phyloP scores from a whole-genome alignment of 2,329 filamentous ascomycete genomes.

The Corinectria fuckeliana region DNA sequence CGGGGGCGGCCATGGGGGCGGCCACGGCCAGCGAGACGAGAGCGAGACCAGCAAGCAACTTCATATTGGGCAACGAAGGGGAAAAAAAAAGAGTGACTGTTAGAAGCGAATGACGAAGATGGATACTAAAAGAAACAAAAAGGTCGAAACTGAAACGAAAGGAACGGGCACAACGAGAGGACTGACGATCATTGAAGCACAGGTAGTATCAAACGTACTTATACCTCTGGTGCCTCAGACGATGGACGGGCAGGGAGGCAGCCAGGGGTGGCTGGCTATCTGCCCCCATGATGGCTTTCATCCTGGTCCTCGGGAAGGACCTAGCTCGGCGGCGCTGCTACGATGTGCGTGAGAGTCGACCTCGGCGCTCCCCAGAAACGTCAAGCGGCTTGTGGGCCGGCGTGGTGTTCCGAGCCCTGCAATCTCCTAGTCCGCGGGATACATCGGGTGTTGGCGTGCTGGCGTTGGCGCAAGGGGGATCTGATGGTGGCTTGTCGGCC shows the following conservation, averaged over 20 bases:
- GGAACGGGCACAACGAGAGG: background rate
- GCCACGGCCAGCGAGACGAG: constrained; percentile 35
- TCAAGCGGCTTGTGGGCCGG: constrained; percentile 2
- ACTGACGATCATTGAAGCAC: constrained; percentile 6
- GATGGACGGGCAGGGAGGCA: background rate
- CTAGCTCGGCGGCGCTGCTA: background rate
- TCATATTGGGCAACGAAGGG: constrained; percentile 31
- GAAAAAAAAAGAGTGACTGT: constrained; percentile 22
- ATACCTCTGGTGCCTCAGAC: constrained; percentile 4
- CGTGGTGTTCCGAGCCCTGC: constrained; percentile 9
- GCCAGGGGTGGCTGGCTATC: background rate
- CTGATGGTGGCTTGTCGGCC: background rate
- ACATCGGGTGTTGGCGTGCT: background rate
- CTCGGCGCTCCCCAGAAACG: constrained; percentile 12
- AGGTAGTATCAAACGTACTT: constrained; percentile 18
- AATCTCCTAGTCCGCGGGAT: constrained; percentile 2
- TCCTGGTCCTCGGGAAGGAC: background rate
- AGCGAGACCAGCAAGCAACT: constrained; percentile 37
- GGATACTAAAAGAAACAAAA: constrained; percentile 7
- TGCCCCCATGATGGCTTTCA: background rate
- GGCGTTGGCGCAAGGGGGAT: constrained; percentile 2
- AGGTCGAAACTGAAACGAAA: constrained; percentile 14
- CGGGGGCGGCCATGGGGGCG: constrained; percentile 33
- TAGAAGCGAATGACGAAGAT: constrained; percentile 14
- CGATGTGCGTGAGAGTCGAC: background rate